Percentiles rank a stretch among this genome's conserved stretches.
These are phyloP conservation scores for Botrytis cinerea DNA, from an alignment of 2,329 filamentous ascomycete genomes.

Conservation along the genomic window DNA sequence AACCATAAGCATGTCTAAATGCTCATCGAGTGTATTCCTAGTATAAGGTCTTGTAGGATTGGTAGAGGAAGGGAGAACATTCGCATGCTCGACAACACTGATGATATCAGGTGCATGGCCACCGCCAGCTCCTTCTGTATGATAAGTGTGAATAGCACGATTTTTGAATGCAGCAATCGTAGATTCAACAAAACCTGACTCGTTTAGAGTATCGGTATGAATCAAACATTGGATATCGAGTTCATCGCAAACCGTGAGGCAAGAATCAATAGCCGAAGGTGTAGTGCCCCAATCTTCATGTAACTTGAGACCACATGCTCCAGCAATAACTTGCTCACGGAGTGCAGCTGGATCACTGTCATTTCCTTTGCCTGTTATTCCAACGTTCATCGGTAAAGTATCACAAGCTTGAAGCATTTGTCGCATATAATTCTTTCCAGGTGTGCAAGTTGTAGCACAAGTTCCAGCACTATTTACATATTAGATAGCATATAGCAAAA, in stretches of 20 bases:
- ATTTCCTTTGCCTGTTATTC: slow-evolving; percentile 92
- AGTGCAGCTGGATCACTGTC: slow-evolving; percentile 72
- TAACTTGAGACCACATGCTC: slow-evolving; percentile 86
- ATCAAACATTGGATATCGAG: slow-evolving; percentile 91
- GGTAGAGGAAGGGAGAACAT: slow-evolving; percentile 87
- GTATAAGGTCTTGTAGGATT: slow-evolving; percentile 93
- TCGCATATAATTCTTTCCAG: slow-evolving; percentile 77
- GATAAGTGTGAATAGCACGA: slow-evolving; percentile 92
- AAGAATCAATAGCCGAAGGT: slow-evolving; percentile 87
- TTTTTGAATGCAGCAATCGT: slow-evolving; percentile 83
- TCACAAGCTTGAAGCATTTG: slow-evolving; percentile 92
- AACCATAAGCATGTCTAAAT: slow-evolving; percentile 98
- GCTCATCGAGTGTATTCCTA: slow-evolving; percentile 89
- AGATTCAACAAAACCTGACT: slow-evolving; percentile 94
- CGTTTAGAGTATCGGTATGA: slow-evolving; percentile 94
- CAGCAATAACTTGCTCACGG: slow-evolving; percentile 77
- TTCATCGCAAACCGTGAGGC: slow-evolving; percentile 82
- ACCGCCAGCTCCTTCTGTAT: slow-evolving; percentile 92
- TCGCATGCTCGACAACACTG: slow-evolving; percentile 81
- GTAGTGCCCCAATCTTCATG: slow-evolving; percentile 97
- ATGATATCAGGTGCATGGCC: slow-evolving; percentile 97
- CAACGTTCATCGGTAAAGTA: slow-evolving; percentile 78
- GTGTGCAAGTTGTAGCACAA: slow-evolving; percentile 91
- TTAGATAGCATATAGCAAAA: slow-evolving; percentile 23
- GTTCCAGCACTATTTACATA: slow-evolving; percentile 67